Evolutionary conservation across 371 early-diverging fungal species (phyloP), one percentile per base, ranked within the genome.

Genomic region (Neoconidiobolus thromboides): DNA sequence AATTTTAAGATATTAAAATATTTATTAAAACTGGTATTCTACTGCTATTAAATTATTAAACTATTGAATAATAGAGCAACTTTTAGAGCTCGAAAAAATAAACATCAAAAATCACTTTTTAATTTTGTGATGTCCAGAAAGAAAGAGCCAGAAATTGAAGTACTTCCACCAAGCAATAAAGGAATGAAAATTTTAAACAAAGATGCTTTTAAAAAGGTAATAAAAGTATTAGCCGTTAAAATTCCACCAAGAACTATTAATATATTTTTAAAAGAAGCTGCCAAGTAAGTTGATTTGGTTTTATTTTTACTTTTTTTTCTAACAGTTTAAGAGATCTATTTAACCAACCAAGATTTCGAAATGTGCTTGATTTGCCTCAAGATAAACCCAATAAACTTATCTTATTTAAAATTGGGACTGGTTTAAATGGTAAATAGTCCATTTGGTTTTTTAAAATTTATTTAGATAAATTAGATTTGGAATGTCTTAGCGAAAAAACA

Each of bases 291-390:
- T 26, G 26, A 26, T 26, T 26, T 26, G 26, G 26, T 26, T 26
- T 26, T 26, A 26, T 26, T 26, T 26, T 26, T 26, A 26, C 26
- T 26, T 26, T 26, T 26, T 26, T 26, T 26, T 26, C 26, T 26
- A 26, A 26, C 26, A 15, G 10, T 42, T 47, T 37, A 39, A 15
- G 48, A 42, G 80, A 85, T 58, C 63, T 90, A 46, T 69, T 90
- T 44, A 76, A 82, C 51, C 75, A 78, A 48, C 87, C 87, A 42
- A 75, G 80, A 67, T 61, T 82, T 56, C 75, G 80, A 60, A 88
- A 85, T 63, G 84, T 87, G 0, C 70, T 79, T 2, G 72, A 75
- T 39, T 83, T 79, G 64, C 69, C 71, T 0, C 66, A 69, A 10
- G 75, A 73, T 39, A 78, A 70, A 59, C 73, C 74, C 7, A 71